Evolutionary conservation across 2,329 filamentous ascomycete genomes (phyloP).

Genomic region (Onygenales sp.): DNA sequence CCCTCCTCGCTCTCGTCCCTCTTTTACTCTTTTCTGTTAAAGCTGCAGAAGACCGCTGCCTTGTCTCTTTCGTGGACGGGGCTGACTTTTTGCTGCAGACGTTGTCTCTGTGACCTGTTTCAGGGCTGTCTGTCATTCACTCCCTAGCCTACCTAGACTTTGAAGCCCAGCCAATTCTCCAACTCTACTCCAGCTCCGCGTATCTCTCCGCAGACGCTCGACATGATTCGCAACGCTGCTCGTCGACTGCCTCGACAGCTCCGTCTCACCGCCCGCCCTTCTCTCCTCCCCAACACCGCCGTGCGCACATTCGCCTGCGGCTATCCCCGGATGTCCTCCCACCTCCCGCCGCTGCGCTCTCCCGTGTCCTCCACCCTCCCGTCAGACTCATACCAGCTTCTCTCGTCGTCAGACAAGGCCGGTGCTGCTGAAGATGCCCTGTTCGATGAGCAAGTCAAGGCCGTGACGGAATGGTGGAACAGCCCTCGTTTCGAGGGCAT

Average conservation of each 20-base stretch:
- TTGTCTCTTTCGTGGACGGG: background rate
- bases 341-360: slow-evolving; percentile 46
- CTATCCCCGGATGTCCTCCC: slow-evolving; percentile 44
- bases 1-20: too few relatives aligned
- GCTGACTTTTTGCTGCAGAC: background rate
- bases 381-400: slow-evolving; percentile 75
- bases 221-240: slow-evolving; percentile 27
- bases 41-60: background rate
- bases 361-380: slow-evolving; percentile 53
- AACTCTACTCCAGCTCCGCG: background rate
- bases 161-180: background rate
- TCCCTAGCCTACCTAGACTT: background rate
- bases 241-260: slow-evolving; percentile 28
- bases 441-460: slow-evolving; percentile 71
- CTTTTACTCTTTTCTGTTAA: too few relatives aligned
- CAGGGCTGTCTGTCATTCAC: background rate
- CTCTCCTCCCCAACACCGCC: slow-evolving; percentile 16
- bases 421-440: slow-evolving; percentile 75
- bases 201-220: background rate
- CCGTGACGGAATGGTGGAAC: slow-evolving; percentile 86
- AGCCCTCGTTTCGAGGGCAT: slow-evolving; percentile 78
- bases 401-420: slow-evolving; percentile 67
- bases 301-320: slow-evolving; percentile 28
- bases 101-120: background rate
- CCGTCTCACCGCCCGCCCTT: slow-evolving; percentile 10